Base-by-base conservation (phyloP, 2,329 filamentous ascomycete species). In the Fusarium protoensiforme region DNA sequence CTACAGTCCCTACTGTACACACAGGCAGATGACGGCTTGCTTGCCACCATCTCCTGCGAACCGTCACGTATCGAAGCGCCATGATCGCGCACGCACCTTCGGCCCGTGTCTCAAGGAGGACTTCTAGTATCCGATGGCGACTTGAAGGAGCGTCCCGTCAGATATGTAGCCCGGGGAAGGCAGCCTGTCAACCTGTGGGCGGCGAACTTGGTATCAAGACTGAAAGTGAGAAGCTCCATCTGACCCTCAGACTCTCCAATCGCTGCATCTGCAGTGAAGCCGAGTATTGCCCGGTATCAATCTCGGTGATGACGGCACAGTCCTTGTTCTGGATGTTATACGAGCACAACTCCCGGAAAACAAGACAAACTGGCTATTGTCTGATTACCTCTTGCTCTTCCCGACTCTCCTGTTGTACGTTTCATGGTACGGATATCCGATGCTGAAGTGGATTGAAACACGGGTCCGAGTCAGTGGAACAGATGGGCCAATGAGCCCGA, bases 101-200 rank as follows among this genome's bases (percentile, higher is more conserved):
- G 61, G 59, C 63, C 67, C 70, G 70, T 64, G 64, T 66, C 54
- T 68, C 51, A 64, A 58, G n/a, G 60, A 48, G 39, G 54, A 48
- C 35, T 43, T 59, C 51, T 24, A 38, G 67, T 56, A 58, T 60
- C 48, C 57, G 39, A 46, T 43, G 33, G 48, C 48, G n/a, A 59
- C 61, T 43, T 31, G 27, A n/a, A 38, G 48, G 59, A 59, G 36
- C 29, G 27, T 35, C 24, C 20, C 16, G 33, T 31, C 35, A 51
- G 24, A 29, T 29, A 20, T 51, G 18, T 51, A 10, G 27, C 11
- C 27, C n/a, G 27, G 46, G 27, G 46, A 51, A 27, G 46, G 46
- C 46, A 6, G 11, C 24, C 24, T 51, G 46, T 31, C 46, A 48
- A 29, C 3, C n/a, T 51, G 46, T 18, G 18, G 29, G 29, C 24